A percentile compares a stretch with the other conserved stretches of the same genome.
phyloP scores from a whole-genome alignment of 2,329 filamentous ascomycete species.

The Fusarium pseudograminearum region DNA sequence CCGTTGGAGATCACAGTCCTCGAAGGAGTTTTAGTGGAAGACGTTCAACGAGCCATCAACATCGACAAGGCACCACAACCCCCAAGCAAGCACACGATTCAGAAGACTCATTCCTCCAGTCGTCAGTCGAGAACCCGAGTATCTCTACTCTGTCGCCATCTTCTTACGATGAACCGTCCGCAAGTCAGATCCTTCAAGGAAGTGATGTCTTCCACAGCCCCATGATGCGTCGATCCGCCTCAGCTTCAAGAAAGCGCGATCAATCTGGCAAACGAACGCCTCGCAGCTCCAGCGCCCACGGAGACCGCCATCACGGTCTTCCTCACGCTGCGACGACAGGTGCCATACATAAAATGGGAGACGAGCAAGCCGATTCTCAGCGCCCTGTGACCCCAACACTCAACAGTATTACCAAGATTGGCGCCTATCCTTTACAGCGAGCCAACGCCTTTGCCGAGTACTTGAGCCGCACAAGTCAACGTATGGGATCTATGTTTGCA shows the following conservation, averaged over 20 bases:
- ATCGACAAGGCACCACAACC: conserved; percentile 37
- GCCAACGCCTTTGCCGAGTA: conserved; percentile 87
- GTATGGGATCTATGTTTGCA: conserved; percentile 84
- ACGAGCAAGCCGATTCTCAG: conserved; percentile 31
- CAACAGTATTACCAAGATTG: conserved; percentile 68
- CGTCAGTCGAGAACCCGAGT: conserved; percentile 77
- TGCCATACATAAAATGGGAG: conserved; percentile 42
- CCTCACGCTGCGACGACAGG: conserved; percentile 57
- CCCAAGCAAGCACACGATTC: conserved; percentile 57
- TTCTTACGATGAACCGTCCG: conserved; percentile 81
- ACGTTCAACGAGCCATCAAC: conserved; percentile 62
- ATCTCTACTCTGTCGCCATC: conserved; percentile 77
- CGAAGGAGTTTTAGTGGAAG: conserved; percentile 74
- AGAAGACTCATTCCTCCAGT: conserved; percentile 80
- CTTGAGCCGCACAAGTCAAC: conserved; percentile 80
- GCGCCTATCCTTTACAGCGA: conserved; percentile 83
- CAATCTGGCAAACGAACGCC: conserved; percentile 24
- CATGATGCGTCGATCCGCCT: conserved; percentile 68
- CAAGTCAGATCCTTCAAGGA: conserved; percentile 87
- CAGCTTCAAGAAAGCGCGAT: conserved; percentile 50
- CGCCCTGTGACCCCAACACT: conserved; percentile 57
- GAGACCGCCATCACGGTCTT: conserved; percentile 21
- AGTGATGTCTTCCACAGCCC: conserved; percentile 91
- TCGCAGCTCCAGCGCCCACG: conserved; percentile 33
- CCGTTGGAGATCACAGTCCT: conserved; percentile 57